Conservation (phyloP, 768 basidiomycete genomes). For the Mycena pura region DNA sequence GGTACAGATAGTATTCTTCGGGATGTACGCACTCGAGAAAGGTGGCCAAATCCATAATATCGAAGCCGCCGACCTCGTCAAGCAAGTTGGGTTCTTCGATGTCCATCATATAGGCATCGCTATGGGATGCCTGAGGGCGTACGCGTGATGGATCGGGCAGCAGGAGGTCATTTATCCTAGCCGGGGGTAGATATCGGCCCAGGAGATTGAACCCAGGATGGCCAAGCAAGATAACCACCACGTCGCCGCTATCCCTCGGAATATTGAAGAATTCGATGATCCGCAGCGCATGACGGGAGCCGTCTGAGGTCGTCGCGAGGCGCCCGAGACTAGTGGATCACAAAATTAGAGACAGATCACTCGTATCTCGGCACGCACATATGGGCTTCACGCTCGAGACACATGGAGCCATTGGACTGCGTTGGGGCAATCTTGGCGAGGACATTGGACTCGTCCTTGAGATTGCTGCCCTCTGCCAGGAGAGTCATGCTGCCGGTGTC, state of each 20-base stretch:
- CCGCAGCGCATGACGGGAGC: slow-evolving; percentile 58
- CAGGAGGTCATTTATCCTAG: slow-evolving; percentile 70
- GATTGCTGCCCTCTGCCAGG: slow-evolving; percentile 69
- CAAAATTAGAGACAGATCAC: neutral
- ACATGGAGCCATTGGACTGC: slow-evolving; percentile 75
- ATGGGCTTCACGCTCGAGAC: slow-evolving; percentile 74
- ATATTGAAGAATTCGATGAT: slow-evolving; percentile 73
- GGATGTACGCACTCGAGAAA: slow-evolving; percentile 67
- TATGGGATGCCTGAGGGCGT: slow-evolving; percentile 50
- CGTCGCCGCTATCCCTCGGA: slow-evolving; percentile 68
- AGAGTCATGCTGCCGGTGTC: slow-evolving; percentile 77
- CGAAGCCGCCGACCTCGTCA: slow-evolving; percentile 65
- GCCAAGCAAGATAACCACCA: slow-evolving; percentile 71
- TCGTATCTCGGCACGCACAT: slow-evolving; percentile 50
- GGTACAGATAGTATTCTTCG: neutral
- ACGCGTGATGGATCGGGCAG: slow-evolving; percentile 58
- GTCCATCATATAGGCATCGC: slow-evolving; percentile 58
- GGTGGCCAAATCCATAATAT: slow-evolving; percentile 79
- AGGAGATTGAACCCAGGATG: slow-evolving; percentile 75
- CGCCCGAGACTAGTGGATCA: slow-evolving; percentile 60
- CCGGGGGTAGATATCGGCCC: slow-evolving; percentile 71
- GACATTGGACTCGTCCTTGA: slow-evolving; percentile 73
- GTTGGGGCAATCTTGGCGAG: slow-evolving; percentile 78
- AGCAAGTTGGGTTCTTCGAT: slow-evolving; percentile 51
- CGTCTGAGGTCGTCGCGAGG: slow-evolving; percentile 56